Evolutionary conservation across 2,329 filamentous ascomycete species (phyloP), one percentile per base, ranked within the genome.

Genomic region (Byssothecium circinans): DNA sequence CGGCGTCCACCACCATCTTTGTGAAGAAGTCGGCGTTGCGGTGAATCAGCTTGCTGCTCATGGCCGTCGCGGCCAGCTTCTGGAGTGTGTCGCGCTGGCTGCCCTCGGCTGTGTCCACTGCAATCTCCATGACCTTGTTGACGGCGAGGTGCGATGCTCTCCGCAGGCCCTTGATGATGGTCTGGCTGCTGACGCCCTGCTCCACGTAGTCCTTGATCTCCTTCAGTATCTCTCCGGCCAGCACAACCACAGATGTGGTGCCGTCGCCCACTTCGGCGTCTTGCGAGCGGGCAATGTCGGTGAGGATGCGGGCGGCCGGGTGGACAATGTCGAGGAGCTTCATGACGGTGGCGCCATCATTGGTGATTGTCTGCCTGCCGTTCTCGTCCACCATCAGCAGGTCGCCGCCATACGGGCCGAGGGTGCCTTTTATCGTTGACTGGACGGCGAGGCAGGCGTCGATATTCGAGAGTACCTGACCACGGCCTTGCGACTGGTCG

Each of bases 1-100:
- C 94, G 40, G 94, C 91, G 69, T 99, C 91, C 64, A 99, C 94
- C 60, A 97, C 94, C 92, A 99, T 74, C 81, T 96, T 94, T 54
- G 94, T 97, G 77, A 99, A 99, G 75, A 97, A 99, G 3, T 84
- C 84, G 25, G 94, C 88, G 77, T 99, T 97, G 67, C 92, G 83
- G 83, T 97, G 95, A 71, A 99, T 97, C 62, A 99, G 80, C 81
- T 99, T 99, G 82, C 91, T 96, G 74, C 91, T 97, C 94, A 99
- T 99, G 61, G 94, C 94, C 22, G 94, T 99, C 29, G 83, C 90
- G 23, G 94, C 94, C 62, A 99, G 80, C 76, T 96, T 95, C 71
- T 80, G 76, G 52, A 99, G 81, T 34, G 91, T 97, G 62, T 96
- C 91, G 61, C 89, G 84, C 75, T 87, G 88, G 75, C 88, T 92